Base-by-base conservation (phyloP, 192 early-diverging fungal species). In the Dissophora globulifera region DNA sequence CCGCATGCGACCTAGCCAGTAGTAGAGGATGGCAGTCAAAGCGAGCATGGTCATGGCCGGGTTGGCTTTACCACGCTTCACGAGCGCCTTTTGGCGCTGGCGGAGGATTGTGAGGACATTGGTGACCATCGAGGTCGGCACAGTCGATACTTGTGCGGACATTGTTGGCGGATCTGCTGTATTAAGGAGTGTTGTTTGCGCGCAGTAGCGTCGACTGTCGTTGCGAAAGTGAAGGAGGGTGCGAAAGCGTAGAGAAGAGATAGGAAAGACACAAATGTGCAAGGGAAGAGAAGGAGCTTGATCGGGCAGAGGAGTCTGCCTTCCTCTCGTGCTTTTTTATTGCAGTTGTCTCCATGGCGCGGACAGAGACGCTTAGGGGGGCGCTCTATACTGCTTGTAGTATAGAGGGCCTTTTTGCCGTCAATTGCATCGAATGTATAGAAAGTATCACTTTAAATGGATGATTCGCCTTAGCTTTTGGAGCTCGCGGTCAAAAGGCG, bases 21-120 rank as follows among this genome's bases (percentile, higher is more conserved):
- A 76, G 63, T 76, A 76, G 23, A 76, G 57, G 38, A 67, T 58
- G 1, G 72, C 72, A 4, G 72, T 76, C n/a, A 76, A 38, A 38
- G 72, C 72, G 45, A 76, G 47, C 72, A 76, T 76, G 38, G 72
- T 32, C 72, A 76, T 66, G 25, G 57, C 72, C 2, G 72, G 72
- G 64, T 67, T 76, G 51, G 72, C 63, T 52, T 67, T 76, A 31
- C 72, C 64, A 25, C 72, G 72, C 58, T 67, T 76, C 43, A 76
- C 42, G 22, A 76, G 43, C 1, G 72, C 55, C 31, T 47, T 61
- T 40, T 76, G 72, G 63, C 72, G 72, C 38, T 76, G 72, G 13
- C 72, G 72, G 43, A 76, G 58, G 3, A 76, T 25, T 61, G 62
- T 41, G 62, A 67, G 31, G 23, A 67, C 41, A 31, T 76, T 76